A percentile compares a stretch with the other conserved stretches of the same genome.
These are phyloP conservation scores for Handroanthus guayacan DNA, from an alignment of 257 asterid species.

Conservation along the genomic window DNA sequence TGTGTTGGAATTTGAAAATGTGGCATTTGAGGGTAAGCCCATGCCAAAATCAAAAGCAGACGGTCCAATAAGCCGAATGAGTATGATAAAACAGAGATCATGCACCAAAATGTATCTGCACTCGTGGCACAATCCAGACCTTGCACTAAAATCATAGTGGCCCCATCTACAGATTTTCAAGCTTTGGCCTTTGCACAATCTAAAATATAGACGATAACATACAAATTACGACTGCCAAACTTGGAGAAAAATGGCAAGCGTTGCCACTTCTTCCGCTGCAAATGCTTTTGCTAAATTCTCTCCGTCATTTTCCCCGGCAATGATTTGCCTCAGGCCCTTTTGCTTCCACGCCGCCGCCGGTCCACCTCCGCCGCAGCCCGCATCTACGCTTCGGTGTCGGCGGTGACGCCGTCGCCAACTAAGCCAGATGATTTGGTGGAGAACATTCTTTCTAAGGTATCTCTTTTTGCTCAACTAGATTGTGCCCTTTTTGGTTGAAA, in stretches of 20 bases:
- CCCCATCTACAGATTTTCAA: conserved; percentile 1
- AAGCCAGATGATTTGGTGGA: conserved; percentile 64
- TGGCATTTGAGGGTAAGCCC: not conserved
- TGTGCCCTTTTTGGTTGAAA: not conserved
- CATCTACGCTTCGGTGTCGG: conserved; percentile 55
- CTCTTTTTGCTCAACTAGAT: not conserved
- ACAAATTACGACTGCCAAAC: not conserved
- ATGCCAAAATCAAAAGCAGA: not conserved
- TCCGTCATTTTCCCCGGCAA: conserved; percentile 32
- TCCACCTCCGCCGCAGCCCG: conserved; percentile 23
- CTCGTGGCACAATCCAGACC: conserved; percentile 45
- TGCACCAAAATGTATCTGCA: not conserved
- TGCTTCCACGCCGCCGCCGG: conserved; percentile 31
- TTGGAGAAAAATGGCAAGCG: conserved; percentile 32
- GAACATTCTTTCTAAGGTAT: conserved; percentile 73
- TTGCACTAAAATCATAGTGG: conserved; percentile 9
- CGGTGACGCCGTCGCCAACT: conserved; percentile 49
- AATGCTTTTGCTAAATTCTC: conserved; percentile 45
- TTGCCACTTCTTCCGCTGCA: conserved; percentile 40
- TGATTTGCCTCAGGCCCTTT: conserved; percentile 28
- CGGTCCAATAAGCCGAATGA: not conserved
- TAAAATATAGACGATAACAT: not conserved
- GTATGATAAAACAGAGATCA: conserved; percentile 2
- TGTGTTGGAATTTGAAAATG: too few relatives aligned
- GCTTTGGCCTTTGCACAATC: too few relatives aligned